These are phyloP conservation scores for Neoboletus brunneissimus DNA, from an alignment of 768 basidiomycete genomes.

Conservation along the genomic window DNA sequence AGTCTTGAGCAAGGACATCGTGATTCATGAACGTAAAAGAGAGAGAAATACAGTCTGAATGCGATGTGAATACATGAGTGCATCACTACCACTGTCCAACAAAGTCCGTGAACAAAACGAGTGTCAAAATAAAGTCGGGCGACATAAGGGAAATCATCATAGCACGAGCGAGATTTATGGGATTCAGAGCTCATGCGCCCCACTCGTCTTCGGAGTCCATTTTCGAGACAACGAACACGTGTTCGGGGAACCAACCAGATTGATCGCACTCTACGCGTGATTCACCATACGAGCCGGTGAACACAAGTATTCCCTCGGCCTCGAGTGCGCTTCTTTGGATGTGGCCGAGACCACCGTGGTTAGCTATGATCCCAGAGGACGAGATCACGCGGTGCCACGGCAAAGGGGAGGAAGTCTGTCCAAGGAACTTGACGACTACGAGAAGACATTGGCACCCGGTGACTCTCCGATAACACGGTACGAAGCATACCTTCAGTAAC, in stretches of 20 bases:
- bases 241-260: slow-evolving; percentile 65
- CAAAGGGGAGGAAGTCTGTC: slow-evolving; percentile 55
- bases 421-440: slow-evolving; percentile 69
- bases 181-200: slow-evolving; percentile 11
- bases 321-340: slow-evolving; percentile 66
- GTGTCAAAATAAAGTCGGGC: not conserved
- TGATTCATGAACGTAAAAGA: not conserved
- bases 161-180: not conserved
- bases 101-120: not conserved
- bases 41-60: not conserved
- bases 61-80: not conserved
- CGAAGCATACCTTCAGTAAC: slow-evolving; percentile 67
- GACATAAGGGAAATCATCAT: not conserved
- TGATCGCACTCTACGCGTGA: slow-evolving; percentile 50
- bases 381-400: slow-evolving; percentile 80
- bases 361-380: slow-evolving; percentile 66
- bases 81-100: not conserved
- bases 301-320: slow-evolving; percentile 74
- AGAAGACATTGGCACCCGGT: not conserved
- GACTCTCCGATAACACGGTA: not conserved
- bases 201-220: slow-evolving; percentile 19
- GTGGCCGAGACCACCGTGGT: slow-evolving; percentile 67
- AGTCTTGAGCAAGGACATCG: too few relatives aligned
- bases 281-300: slow-evolving; percentile 47
- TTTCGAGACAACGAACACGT: slow-evolving; percentile 2